Conservation (phyloP, 495 filamentous ascomycete genomes). For the Eremomyces bilateralis region DNA sequence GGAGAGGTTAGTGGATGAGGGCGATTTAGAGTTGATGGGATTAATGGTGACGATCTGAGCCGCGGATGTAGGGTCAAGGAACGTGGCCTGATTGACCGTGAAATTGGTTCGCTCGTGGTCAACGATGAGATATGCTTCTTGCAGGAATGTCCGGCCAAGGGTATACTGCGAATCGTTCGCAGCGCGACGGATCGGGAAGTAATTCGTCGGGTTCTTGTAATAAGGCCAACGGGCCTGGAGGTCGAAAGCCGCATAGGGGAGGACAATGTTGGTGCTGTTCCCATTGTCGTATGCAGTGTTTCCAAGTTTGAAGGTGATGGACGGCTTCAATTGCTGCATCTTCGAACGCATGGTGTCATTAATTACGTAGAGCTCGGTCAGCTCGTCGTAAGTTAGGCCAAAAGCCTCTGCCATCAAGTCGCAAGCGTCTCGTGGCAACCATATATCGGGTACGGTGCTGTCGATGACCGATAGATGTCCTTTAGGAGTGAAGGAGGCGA, state of each 20-base stretch:
- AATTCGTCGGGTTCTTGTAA: constrained; percentile 1
- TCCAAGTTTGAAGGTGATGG: constrained; percentile 15
- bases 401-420: constrained; percentile 16
- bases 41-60: constrained; percentile 4
- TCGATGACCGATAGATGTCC: constrained; percentile 14
- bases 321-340: constrained; percentile 12
- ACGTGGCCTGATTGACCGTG: constrained; percentile 4
- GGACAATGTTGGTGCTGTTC: constrained; percentile 9
- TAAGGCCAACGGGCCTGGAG: constrained; percentile 2
- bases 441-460: constrained; percentile 16
- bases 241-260: constrained; percentile 9
- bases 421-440: constrained; percentile 16
- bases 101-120: constrained; percentile 8
- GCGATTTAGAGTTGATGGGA: neutral
- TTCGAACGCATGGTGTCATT: constrained; percentile 14
- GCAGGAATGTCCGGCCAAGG: constrained; percentile 6
- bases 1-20: neutral
- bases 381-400: constrained; percentile 15
- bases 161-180: constrained; percentile 7
- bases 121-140: constrained; percentile 9
- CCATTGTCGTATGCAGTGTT: constrained; percentile 8
- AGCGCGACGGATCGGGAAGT: constrained; percentile 7
- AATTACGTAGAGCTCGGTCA: constrained; percentile 14
- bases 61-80: constrained; percentile 1
- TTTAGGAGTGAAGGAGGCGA: constrained; percentile 8